Base-by-base conservation (phyloP, 208 protist genomes). In the Leishmania mexicana region DNA sequence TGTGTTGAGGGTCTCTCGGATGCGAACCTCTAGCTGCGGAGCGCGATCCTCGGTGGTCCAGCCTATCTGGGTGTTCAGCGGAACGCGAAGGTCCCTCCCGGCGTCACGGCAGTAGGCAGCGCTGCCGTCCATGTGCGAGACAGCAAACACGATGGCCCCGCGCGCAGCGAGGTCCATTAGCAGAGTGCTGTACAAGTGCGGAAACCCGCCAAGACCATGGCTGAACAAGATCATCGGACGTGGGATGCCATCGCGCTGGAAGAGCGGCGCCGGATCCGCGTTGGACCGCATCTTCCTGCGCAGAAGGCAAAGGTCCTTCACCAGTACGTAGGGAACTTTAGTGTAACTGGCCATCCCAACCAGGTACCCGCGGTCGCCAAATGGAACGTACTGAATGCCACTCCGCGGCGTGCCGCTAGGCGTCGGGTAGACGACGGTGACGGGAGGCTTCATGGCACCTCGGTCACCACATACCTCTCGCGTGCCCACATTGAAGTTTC, bases 61-160 rank as follows among this genome's bases (percentile, higher is more conserved):
- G 42, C 78, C 40, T 21, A 91, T 49, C 21, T 81, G 24, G 35
- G 85, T 90, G 77, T 91, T 82, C 24, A 87, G 31, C 19, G 81
- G 57, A 28, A 90, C 80, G 70, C 77, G 84, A 51, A 88, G 76
- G 0, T 79, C 73, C 28, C 60, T 67, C 2, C 65, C 78, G 31
- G 76, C 80, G 53, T 97, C 94, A 24, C 92, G 92, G 81, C 89
- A 96, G 81, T 90, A 96, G 5, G 88, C 87, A 8, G 93, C 94
- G 68, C 92, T 96, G n/a, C 84, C 89, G 75, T 98, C 95, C 74
- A 85, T 90, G 88, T 98, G 95, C 5, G 86, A 88, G 64, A 94
- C 42, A n/a, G 84, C 86, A 28, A 96, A 78, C 58, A 98, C 93
- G 58, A 96, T 53, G 3, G 81, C 86, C 1, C 95, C 95, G n/a